Evolutionary conservation across 192 early-diverging fungal species (phyloP), one percentile per base, ranked within the genome.

Genomic region (Backusella liffmaniae): DNA sequence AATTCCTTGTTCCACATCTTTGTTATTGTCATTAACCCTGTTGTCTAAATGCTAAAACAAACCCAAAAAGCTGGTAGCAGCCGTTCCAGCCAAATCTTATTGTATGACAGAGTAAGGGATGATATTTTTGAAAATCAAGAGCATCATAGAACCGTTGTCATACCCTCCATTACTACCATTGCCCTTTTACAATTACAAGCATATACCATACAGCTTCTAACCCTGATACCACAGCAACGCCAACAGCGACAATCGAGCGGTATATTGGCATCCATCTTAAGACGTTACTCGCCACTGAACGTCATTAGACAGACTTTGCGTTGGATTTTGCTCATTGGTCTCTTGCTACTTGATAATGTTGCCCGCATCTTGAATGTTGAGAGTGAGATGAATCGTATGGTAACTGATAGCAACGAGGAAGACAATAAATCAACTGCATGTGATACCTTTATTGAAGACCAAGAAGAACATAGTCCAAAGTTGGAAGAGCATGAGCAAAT

Each of bases 91-190:
- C 23, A 62, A 29, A 29, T 62, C 0, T 62, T 62, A 62, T 62
- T 62, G 56, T 62, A 62, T 62, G 56, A 62, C 56, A 62, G 56
- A 26, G 56, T 62, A 62, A 62, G 56, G 12, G 56, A 62, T 29
- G 56, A 62, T 62, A 62, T 62, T 62, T 62, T 62, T 62, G 56
- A 62, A 62, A 29, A 62, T 62, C 56, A 29, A 29, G 23, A 62
- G 10, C 5, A 62, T 29, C 21, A 62, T 23, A 62, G 26, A 62
- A 29, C 23, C 4, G 9, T 62, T 10, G 9, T 62, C 12, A 62
- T 62, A 26, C 56, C 56, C 9, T 62, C 56, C 56, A 62, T 62
- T 62, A 62, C 56, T 62, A 62, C 56, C 23, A 62, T 62, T 62
- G 56, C 56, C 26, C 56, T 62, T 23, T 29, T 62, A 29, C 56